These are phyloP conservation scores for Tolypocladium amazonense DNA, from an alignment of 2,329 filamentous ascomycete species.

Conservation along the genomic window DNA sequence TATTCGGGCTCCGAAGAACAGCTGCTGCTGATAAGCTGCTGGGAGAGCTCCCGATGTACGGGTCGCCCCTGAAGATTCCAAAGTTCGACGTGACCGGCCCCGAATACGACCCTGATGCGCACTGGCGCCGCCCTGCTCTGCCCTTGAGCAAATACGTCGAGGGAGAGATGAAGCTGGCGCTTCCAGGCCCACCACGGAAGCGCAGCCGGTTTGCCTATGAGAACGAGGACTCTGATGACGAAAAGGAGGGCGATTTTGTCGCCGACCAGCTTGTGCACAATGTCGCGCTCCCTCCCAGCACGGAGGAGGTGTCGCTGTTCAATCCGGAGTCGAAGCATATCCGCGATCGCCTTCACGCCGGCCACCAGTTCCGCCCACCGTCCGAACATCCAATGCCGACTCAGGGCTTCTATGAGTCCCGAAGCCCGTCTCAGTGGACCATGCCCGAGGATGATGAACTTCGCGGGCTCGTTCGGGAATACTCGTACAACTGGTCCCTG, in stretches of 20 bases:
- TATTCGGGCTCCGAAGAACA: slow-evolving; percentile 67
- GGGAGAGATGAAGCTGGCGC: slow-evolving; percentile 63
- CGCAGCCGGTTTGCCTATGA: slow-evolving; percentile 74
- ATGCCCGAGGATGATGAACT: slow-evolving; percentile 84
- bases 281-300: slow-evolving; percentile 52
- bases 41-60: slow-evolving; percentile 71
- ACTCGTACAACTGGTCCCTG: slow-evolving; percentile 95
- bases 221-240: slow-evolving; percentile 58
- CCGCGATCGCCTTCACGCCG: slow-evolving; percentile 78
- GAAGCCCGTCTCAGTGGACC: slow-evolving; percentile 85
- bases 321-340: slow-evolving; percentile 81
- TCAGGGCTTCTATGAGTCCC: slow-evolving; percentile 80
- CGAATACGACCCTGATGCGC: slow-evolving; percentile 55
- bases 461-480: slow-evolving; percentile 74
- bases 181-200: slow-evolving; percentile 58
- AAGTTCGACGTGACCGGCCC: slow-evolving; percentile 45
- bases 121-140: slow-evolving; percentile 67
- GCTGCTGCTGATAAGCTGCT: slow-evolving; percentile 67
- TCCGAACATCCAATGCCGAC: slow-evolving; percentile 86
- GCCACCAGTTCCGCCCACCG: slow-evolving; percentile 86
- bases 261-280: slow-evolving; percentile 36
- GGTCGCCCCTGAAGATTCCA: slow-evolving; percentile 49
- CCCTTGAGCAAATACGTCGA: slow-evolving; percentile 81
- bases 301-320: slow-evolving; percentile 75
- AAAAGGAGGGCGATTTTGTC: slow-evolving; percentile 44